Evolutionary conservation across 2,329 filamentous ascomycete species (phyloP), one percentile per base, ranked within the genome.

Genomic region (Trichoderma arundinaceum): DNA sequence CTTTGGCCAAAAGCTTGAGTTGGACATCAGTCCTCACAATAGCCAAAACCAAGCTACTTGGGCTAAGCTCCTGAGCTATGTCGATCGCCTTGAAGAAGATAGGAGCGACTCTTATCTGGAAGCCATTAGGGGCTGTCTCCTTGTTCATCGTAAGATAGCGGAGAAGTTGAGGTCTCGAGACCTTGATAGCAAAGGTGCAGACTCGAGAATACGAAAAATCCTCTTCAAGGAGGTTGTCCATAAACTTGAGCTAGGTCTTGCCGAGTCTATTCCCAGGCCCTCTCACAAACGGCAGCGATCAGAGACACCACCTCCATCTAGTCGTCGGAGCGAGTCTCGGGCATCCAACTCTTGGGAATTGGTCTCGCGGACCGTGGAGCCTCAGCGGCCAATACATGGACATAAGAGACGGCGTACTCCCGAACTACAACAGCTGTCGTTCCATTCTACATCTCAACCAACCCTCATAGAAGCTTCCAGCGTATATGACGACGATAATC

Each of bases 51-150:
- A 15, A 2, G 6, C 1, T 3, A 10, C 60, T 7, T 63, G 60
- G 60, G 60, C 19, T 32, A 13, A 38, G 3, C 64, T 66, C 22
- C 2, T 66, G 17, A 13, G 13, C 17, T 53, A 13, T 12, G 39
- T 61, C 12, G 61, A 65, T 3, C 4, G 4, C 8, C 61, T 67
- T 6, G 59, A 49, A 38, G 22, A 51, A 19, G 61, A 67, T 2
- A 41, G n/a, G 38, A 28, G 15, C 7, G 65, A 67, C 46, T 67
- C 65, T 4, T 67, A 65, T 65, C 52, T 60, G 1, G 1, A 61
- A 48, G 65, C 65, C 7, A 65, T 67, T n/a, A 33, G 53, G 8
- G 39, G 19, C 7, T 67, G 65, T 22, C 32, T 67, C 3, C 19
- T 60, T 4, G 53, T 60, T 28, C 46, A 67, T 53, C 39, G 43